These are phyloP conservation scores for Vicia faba DNA, from an alignment of 306 rosid genomes.

Conservation along the genomic window DNA sequence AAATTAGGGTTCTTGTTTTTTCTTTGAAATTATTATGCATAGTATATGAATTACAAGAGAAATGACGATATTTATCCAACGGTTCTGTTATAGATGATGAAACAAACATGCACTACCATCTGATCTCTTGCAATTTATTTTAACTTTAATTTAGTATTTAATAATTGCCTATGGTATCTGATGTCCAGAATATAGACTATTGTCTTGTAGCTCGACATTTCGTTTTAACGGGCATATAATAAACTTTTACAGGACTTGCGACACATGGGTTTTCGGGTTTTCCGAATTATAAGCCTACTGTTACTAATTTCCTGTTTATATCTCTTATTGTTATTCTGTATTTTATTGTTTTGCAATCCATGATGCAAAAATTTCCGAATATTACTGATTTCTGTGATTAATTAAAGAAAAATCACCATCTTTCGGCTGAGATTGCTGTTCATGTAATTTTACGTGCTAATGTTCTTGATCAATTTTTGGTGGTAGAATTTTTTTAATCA, in stretches of 20 bases:
- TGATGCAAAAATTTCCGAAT: constrained; percentile 46
- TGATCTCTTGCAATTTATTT: constrained; percentile 47
- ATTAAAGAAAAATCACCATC: constrained; percentile 56
- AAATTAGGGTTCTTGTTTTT: too few species aligned
- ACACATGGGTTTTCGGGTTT: constrained; percentile 55
- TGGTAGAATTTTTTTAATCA: too few species aligned
- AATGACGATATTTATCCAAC: constrained; percentile 67
- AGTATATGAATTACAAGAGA: too few species aligned
- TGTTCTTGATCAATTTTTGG: too few species aligned
- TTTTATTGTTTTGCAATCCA: constrained; percentile 38
- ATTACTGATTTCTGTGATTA: constrained; percentile 53
- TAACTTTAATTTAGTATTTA: accelerated
- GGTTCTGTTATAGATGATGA: constrained; percentile 71
- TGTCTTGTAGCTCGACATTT: constrained; percentile 63
- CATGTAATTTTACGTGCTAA: background rate
- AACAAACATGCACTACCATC: constrained; percentile 88
- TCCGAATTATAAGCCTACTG: constrained; percentile 44
- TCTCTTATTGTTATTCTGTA: background rate
- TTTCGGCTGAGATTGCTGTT: constrained; percentile 72
- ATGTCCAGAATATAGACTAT: constrained; percentile 60
- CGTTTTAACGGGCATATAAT: constrained; percentile 60
- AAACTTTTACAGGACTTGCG: constrained; percentile 65
- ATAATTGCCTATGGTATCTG: constrained; percentile 73
- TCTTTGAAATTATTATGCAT: too few species aligned
- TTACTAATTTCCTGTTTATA: constrained; percentile 74